A percentile compares a stretch with the other conserved stretches of the same genome.
These are phyloP conservation scores for Moesziomyces sp. DNA, from an alignment of 1,284 basidiomycete species.

Conservation along the genomic window DNA sequence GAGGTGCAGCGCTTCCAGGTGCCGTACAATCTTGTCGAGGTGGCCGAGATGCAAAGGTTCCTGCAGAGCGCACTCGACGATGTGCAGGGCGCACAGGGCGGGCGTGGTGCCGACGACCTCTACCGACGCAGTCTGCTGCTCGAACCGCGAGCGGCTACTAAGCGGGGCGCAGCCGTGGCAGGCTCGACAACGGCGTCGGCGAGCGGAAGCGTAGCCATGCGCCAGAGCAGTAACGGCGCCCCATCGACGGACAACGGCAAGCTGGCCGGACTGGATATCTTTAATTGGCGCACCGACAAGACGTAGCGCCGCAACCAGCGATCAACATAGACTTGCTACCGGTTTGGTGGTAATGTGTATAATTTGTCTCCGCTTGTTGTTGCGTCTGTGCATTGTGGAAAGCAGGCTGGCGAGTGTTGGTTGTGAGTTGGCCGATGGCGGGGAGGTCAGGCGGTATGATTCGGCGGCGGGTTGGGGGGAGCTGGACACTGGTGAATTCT, in stretches of 20 bases:
- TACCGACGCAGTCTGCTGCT: constrained; percentile 64
- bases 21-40: constrained; percentile 81
- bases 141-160: constrained; percentile 58
- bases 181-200: constrained; percentile 12
- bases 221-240: constrained; percentile 23
- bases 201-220: constrained; percentile 42
- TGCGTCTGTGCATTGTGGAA: no score
- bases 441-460: background rate
- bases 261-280: constrained; percentile 53
- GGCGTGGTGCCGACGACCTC: constrained; percentile 57
- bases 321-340: no score
- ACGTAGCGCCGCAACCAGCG: background rate
- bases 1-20: constrained; percentile 95
- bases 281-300: constrained; percentile 57
- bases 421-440: background rate
- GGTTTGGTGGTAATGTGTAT: no score
- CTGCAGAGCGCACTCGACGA: constrained; percentile 68
- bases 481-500: constrained; percentile 9
- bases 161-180: background rate
- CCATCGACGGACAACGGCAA: constrained; percentile 25
- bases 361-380: no score
- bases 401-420: background rate
- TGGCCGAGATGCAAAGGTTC: constrained; percentile 84
- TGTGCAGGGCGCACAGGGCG: constrained; percentile 45
- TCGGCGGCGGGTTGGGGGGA: background rate